Base-by-base conservation (phyloP, 2,329 filamentous ascomycete genomes). In the Diaporthe destruens region DNA sequence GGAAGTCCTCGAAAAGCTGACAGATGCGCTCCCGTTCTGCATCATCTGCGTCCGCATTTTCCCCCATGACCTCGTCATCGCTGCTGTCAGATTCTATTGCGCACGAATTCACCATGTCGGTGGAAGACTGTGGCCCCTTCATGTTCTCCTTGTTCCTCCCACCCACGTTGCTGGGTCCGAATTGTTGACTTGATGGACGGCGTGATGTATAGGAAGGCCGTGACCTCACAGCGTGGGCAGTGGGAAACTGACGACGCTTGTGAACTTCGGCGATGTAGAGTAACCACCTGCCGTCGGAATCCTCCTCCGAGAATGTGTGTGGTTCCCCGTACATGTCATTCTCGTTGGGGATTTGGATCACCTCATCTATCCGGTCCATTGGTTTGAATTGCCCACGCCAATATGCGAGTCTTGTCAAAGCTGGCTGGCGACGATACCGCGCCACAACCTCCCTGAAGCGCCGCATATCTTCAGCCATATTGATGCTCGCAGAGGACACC, bases 211-310 rank as follows among this genome's bases (percentile, higher is more conserved):
- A n/a, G 18, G 66, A 51, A 23, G 42, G 42, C 53, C 6, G 54
- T 20, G 11, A 14, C 16, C 16, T 18, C 16, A 14, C 39, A 42
- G 39, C 39, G 39, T 14, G 39, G 39, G 39, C 39, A 42, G 39
- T 16, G 6, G 39, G 39, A 42, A 18, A 42, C 11, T n/a, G 68
- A n/a, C 44, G 56, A n/a, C 23, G 56, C 25, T 32, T 23, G 39
- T 65, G 36, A 6, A 23, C 16, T 12, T 57, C 49, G 14, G 39
- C 32, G n/a, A 69, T 32, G 34, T 72, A 47, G 7, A 42, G 20
- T 42, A 47, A 42, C 72, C 72, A 74, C 32, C 53, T 69, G 25
- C 20, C 69, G 25, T 71, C 69, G 6, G 63, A 49, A 59, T 68
- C 61, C 2, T 39, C 6, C 18, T 67, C 61, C 5, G 44, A 20